Evolutionary conservation across 23 red algal genomes (phyloP), one percentile per base, ranked within the genome.

Genomic region (Cyanidiococcus yangmingshanensis): DNA sequence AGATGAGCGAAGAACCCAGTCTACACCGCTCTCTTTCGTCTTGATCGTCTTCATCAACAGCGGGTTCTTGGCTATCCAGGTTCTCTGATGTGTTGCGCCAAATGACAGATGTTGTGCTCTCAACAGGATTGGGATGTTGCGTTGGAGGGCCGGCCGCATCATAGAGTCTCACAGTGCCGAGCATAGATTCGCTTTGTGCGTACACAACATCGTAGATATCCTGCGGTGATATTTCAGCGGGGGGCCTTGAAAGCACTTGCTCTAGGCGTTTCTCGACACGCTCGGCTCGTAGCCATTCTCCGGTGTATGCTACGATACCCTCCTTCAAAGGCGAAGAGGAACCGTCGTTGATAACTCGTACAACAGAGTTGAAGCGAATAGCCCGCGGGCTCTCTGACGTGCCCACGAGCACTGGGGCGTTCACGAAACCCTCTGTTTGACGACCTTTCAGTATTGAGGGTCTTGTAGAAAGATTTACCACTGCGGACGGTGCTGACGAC

Each of bases 131-230:
- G 50, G 50, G 50, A 3, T 35, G 7, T 7, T 25, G 63, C 12
- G 32, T 29, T 29, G 63, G 63, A 25, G 63, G 63, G 32, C 63
- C 63, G 27, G n/a, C 21, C n/a, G 63, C 3, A 29, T 71, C 63
- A 29, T 71, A 71, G 7, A 71, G 16, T 7, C 27, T 12, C 7
- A 71, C 63, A 7, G 32, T 30, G 63, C 63, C 27, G 12, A 25
- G 63, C 63, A 35, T 71, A 12, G 63, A 71, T 29, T 71, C 63
- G 32, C 63, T 71, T 29, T 71, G 63, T 29, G 63, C 63, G 63
- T 71, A 71, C 63, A 71, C 21, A 71, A 71, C 63, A 29, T 71
- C 63, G 63, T 71, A 35, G 32, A 71, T 32, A 35, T 71, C 63
- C n/a, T 35, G 63, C 63, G 32, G n/a, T 7, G n/a, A 27, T 3